Percentiles rank a stretch among this genome's conserved stretches.
phyloP scores from a whole-genome alignment of 1,284 basidiomycete species.

The Tilletia horrida region DNA sequence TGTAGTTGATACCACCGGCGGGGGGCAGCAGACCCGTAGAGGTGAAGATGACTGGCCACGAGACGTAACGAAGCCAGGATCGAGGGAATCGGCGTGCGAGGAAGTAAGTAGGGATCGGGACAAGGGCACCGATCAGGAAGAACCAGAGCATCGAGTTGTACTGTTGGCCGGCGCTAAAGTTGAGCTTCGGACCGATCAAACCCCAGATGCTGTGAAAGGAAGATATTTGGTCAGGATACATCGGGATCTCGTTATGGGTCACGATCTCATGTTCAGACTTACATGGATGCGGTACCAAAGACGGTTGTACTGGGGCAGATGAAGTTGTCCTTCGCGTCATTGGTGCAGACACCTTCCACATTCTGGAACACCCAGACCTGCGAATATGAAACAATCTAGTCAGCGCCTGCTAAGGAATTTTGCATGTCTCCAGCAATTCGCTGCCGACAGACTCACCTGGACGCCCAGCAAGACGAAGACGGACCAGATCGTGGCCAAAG shows the following conservation, averaged over 20 bases:
- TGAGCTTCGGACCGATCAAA: constrained; percentile 57
- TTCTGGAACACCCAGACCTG: constrained; percentile 67
- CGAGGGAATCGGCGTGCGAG: constrained; percentile 27
- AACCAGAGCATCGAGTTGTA: constrained; percentile 42
- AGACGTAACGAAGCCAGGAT: constrained; percentile 52
- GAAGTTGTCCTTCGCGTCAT: constrained; percentile 52
- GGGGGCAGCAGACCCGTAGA: constrained; percentile 47
- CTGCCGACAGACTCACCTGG: constrained; percentile 61
- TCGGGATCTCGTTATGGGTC: background rate
- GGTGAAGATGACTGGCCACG: constrained; percentile 44
- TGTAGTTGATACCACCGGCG: constrained; percentile 52
- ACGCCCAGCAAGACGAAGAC: constrained; percentile 59
- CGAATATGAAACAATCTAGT: background rate
- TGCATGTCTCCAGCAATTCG: no score
- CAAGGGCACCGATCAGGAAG: constrained; percentile 38
- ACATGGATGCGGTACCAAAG: constrained; percentile 43
- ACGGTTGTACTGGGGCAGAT: constrained; percentile 38
- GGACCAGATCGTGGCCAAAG: constrained; percentile 67
- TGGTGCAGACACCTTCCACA: constrained; percentile 68
- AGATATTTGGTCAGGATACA: constrained; percentile 49
- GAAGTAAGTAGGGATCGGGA: constrained; percentile 40
- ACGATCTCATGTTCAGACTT: background rate
- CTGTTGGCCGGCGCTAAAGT: constrained; percentile 30
- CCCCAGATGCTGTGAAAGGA: constrained; percentile 41
- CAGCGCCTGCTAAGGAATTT: background rate